Base-by-base conservation (phyloP, 1,139 yeast species). In the Blastobotrys malaysiensis region DNA sequence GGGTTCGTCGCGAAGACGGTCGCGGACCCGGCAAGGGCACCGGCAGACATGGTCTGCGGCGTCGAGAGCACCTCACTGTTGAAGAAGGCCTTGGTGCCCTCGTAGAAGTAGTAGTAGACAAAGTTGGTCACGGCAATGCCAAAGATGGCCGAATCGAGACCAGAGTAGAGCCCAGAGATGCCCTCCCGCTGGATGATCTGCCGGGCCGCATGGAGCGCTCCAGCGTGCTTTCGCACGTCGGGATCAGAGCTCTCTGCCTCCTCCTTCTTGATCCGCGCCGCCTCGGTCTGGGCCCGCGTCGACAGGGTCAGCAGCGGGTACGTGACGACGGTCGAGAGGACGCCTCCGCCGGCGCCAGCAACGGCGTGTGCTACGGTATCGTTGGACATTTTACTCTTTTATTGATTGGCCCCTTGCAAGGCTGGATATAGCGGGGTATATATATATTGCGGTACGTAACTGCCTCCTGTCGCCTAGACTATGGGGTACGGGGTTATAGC, bases 261-360 rank as follows among this genome's bases (percentile, higher is more conserved):
- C 26, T 65, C 65, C 48, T 65, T 65, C 57, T 67, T 63, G 50
- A 72, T 70, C 47, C 72, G 69, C 63, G 76, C 73, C 62, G 77
- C 73, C 63, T 78, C 77, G 43, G 95, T 84, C 69, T 89, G 97
- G 9, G 96, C 95, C 53, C 87, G 78, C 1, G 96, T 88, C 2
- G 95, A 85, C 56, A 88, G 73, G 1, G 95, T 86, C 57, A 88
- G 89, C 63, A 89, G 74, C 9, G 98, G 96, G 66, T 89, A 88
- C 1, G 97, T 88, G 47, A 86, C 84, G 1, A 86, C 79, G 85
- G 89, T 86, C 7, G 96, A 82, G 48, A 88, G 78, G 45, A 95
- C 90, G 20, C 97, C 97, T 43, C 96, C 96, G 11, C 93, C 86
- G 50, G 97, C 96, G 13, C 97, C 97, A 11, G 96, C 88, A 20